Base-by-base conservation (phyloP, 345 rosid genomes). In the Bruguiera gymnorhiza region DNA sequence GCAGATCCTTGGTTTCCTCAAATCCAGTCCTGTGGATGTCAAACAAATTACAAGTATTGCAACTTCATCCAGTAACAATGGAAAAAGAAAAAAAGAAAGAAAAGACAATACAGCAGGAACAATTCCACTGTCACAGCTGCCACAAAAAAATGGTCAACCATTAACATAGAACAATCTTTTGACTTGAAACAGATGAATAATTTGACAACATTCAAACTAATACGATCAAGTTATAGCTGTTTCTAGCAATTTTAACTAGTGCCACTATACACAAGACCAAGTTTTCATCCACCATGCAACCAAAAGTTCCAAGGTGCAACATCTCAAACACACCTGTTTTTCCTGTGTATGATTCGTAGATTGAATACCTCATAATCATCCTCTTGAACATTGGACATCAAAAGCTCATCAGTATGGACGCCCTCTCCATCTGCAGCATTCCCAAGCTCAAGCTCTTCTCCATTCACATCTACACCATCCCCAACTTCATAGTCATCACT, bases 1-100 rank as follows among this genome's bases (percentile, higher is more conserved):
- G 96, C 46, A 95, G 76, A 71, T 95, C 97, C 81, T 87, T 95
- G 74, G 81, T 84, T 72, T 81, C 97, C 87, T 95, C 99, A 21
- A 92, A 95, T 60, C 99, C 99, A 56, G 99, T 95, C 92, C 96
- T 93, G 90, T 60, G 76, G 66, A 77, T 62, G 62, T 67, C 79
- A 65, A 32, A 36, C 68, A 19, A 70, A 56, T 56, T 23, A 70
- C 60, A 69, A 34, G 73, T 73, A 34, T 60, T 69, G 79, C 26
- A 65, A 55, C 50, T 31, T n/a, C 67, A 60, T 74, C 57, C 68
- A 52, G 74, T 37, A 48, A 50, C 68, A 46, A 66, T 43, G 23
- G 53, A 29, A 67, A 60, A 62, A 54, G 6, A 34, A 6, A 34
- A 34, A 34, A 34, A 34, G 8, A 34, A 7, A 8, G 37, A 34